Base-by-base conservation (phyloP, 176 grass and related monocot species). In the Hsuehochloa calcarea region DNA sequence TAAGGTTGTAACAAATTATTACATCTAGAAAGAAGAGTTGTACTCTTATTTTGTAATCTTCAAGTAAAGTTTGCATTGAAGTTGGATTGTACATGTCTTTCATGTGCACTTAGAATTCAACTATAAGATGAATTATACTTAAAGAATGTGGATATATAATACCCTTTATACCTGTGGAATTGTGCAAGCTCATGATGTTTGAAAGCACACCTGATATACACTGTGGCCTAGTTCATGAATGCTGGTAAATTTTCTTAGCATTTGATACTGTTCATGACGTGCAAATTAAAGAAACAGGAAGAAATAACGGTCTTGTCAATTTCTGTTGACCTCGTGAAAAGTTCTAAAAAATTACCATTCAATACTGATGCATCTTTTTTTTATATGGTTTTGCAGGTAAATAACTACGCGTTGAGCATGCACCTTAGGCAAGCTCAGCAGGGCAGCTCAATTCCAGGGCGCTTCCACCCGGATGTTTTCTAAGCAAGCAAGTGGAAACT, bases 341-440 rank as follows among this genome's bases (percentile, higher is more conserved):
- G 5, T 23, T 11, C 11, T 11, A 6, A n/a, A 14, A 70, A 43
- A 44, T 10, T 13, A 23, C 22, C 10, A 61, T 61, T 26, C 10
- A 61, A 61, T 23, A 35, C 16, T 67, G 75, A 51, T 67, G 74
- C 43, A 45, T 8, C 19, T n/a, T 8, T 72, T 37, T 63, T 56
- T 66, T n/a, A n/a, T 78, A 71, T 60, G 17, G 68, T 46, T 47
- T 35, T 50, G 71, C 77, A 90, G 88, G 64, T 90, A 15, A 84
- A 86, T 40, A 91, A 91, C 59, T 91, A 91, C 38, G 55, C 84
- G 38, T 74, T 91, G 60, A 84, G n/a, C 14, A 74, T 91, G 84
- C 89, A 87, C 66, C 80, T 91, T 39, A 82, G 74, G 73, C 89
- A 87, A 72, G 89, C 89, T 50, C 89, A 87, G 55, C 85, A 91